Evolutionary conservation across 352 stramenopile genomes (phyloP).

Genomic region (Pythium insidiosum): DNA sequence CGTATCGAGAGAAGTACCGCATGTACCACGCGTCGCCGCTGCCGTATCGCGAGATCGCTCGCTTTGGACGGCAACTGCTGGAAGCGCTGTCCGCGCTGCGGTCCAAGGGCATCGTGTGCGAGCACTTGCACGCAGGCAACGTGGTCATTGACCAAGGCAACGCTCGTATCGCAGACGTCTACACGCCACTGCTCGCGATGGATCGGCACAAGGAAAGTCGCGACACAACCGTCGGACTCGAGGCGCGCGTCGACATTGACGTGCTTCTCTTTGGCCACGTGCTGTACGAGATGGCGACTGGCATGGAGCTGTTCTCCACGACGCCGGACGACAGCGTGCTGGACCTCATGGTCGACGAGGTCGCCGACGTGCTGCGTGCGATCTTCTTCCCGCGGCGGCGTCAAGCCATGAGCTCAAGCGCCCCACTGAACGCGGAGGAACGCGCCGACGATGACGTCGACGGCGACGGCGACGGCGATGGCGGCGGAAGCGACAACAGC

Average conservation of each 20-base stretch:
- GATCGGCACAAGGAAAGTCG: slow-evolving; percentile 46
- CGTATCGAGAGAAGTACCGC: slow-evolving; percentile 52
- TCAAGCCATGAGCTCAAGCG: neutral
- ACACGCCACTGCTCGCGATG: slow-evolving; percentile 46
- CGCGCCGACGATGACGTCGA: slow-evolving; percentile 3
- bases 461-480: neutral
- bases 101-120: slow-evolving; percentile 54
- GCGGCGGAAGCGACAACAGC: neutral
- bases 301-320: slow-evolving; percentile 34
- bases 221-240: slow-evolving; percentile 47
- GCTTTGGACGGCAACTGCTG: slow-evolving; percentile 51
- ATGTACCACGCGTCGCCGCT: slow-evolving; percentile 27
- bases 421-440: neutral
- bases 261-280: slow-evolving; percentile 62
- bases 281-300: slow-evolving; percentile 73
- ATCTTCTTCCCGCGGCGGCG: slow-evolving; percentile 47
- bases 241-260: slow-evolving; percentile 60
- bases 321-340: slow-evolving; percentile 40
- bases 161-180: slow-evolving; percentile 54
- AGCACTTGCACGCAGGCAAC: slow-evolving; percentile 58
- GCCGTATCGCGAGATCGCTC: slow-evolving; percentile 35
- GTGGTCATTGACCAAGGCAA: slow-evolving; percentile 55
- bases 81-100: slow-evolving; percentile 43
- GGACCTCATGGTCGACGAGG: slow-evolving; percentile 37
- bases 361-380: slow-evolving; percentile 42